Percentiles rank a stretch among this genome's conserved stretches.
Evolutionary conservation across 2,329 filamentous ascomycete genomes (phyloP).

Genomic region (Nemania bipapillata): DNA sequence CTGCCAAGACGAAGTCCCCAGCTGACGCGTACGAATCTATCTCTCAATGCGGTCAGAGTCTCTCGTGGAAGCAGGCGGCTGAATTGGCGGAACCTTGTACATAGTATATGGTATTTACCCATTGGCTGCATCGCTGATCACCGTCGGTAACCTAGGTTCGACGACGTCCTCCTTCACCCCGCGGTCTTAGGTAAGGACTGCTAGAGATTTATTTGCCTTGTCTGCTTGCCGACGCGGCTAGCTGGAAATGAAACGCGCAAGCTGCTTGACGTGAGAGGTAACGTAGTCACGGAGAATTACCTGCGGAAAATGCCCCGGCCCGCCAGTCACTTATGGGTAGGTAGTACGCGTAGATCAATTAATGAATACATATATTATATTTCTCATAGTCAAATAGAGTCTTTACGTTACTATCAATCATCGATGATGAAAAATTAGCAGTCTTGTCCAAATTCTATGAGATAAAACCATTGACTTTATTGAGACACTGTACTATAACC

Average conservation of each 20-base stretch:
- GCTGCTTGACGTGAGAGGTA: background rate
- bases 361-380: background rate
- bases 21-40: background rate
- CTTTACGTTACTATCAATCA: background rate
- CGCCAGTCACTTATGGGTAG: background rate
- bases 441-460: background rate
- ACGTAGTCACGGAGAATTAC: background rate
- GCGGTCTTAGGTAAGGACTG: background rate
- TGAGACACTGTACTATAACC: background rate
- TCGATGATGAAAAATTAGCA: background rate
- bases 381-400: background rate
- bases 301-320: background rate
- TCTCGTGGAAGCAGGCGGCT: conserved; percentile 15
- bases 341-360: background rate
- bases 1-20: conserved; percentile 10
- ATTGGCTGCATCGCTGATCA: conserved; percentile 28
- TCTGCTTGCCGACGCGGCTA: background rate
- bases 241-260: background rate
- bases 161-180: background rate
- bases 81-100: conserved; percentile 21
- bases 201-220: background rate
- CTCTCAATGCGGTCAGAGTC: background rate
- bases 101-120: conserved; percentile 25
- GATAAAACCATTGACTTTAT: background rate
- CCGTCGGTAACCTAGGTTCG: background rate